phyloP scores from a whole-genome alignment of 164 flowering plant species.

The Piper longum region DNA sequence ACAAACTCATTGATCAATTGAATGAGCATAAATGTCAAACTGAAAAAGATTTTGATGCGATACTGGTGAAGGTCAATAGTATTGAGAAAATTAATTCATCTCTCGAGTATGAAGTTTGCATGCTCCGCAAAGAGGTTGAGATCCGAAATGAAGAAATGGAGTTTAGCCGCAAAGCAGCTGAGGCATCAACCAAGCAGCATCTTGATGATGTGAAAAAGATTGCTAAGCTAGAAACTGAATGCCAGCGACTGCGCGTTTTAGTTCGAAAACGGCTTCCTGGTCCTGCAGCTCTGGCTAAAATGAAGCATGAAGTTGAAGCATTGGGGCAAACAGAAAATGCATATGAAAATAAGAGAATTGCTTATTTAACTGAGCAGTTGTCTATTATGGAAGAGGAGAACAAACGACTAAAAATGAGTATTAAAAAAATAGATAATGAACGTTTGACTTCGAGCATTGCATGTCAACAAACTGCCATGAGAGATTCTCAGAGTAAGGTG shows the following conservation, averaged over 20 bases:
- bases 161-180: constrained; percentile 34
- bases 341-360: constrained; percentile 18
- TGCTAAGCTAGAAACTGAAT: constrained; percentile 64
- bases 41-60: constrained; percentile 44
- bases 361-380: constrained; percentile 33
- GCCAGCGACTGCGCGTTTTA: constrained; percentile 50
- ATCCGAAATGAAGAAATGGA: constrained; percentile 62
- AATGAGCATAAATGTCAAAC: constrained; percentile 21
- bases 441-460: constrained; percentile 22
- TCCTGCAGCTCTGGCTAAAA: constrained; percentile 37
- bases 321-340: constrained; percentile 23
- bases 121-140: constrained; percentile 75
- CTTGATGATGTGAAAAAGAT: constrained; percentile 47
- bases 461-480: constrained; percentile 25
- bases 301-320: constrained; percentile 39
- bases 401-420: constrained; percentile 34
- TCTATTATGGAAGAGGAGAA: constrained; percentile 57
- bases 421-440: constrained; percentile 35
- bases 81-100: constrained; percentile 59
- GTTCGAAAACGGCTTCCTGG: constrained; percentile 46
- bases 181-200: constrained; percentile 46
- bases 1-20: constrained; percentile 42
- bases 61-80: constrained; percentile 43
- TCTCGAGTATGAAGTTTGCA: constrained; percentile 53
- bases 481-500: constrained; percentile 29